A percentile compares a stretch with the other conserved stretches of the same genome.
phyloP scores from a whole-genome alignment of 768 basidiomycete species.

The Sporobolomyces roseus region DNA sequence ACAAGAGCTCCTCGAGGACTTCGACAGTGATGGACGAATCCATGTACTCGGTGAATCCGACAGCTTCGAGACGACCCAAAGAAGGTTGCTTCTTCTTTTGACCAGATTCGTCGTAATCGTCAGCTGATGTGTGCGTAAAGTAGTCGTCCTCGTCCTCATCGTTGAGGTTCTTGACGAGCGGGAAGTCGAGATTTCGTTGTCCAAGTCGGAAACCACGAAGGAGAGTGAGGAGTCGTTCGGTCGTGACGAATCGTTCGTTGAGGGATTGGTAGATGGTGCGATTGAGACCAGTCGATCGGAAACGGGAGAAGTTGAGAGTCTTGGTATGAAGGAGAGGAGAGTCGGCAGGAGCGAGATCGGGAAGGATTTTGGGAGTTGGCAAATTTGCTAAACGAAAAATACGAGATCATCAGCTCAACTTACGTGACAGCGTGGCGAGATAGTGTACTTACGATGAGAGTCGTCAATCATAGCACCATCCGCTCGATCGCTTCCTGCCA shows the following conservation, averaged over 20 bases:
- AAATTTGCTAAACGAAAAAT: conserved; percentile 52
- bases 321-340: conserved; percentile 59
- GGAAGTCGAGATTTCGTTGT: conserved; percentile 10
- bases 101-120: conserved; percentile 25
- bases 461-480: too few relatives aligned
- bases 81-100: conserved; percentile 19
- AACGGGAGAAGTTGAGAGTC: conserved; percentile 91
- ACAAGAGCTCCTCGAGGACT: conserved; percentile 82
- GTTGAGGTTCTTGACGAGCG: conserved; percentile 6
- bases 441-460: too few relatives aligned
- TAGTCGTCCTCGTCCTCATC: conserved; percentile 46
- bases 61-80: conserved; percentile 46
- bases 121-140: conserved; percentile 2
- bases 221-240: conserved; percentile 61
- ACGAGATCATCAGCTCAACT: too few relatives aligned
- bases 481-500: conserved; percentile 59
- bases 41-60: conserved; percentile 99
- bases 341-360: conserved; percentile 48
- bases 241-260: conserved; percentile 86
- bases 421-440: too few relatives aligned
- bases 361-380: conserved; percentile 58
- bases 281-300: conserved; percentile 93
- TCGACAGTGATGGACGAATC: conserved; percentile 74
- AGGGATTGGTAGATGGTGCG: conserved; percentile 86
- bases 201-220: conserved; percentile 42